Evolutionary conservation across 2,329 filamentous ascomycete species (phyloP).

Genomic region (Claviceps sp.): DNA sequence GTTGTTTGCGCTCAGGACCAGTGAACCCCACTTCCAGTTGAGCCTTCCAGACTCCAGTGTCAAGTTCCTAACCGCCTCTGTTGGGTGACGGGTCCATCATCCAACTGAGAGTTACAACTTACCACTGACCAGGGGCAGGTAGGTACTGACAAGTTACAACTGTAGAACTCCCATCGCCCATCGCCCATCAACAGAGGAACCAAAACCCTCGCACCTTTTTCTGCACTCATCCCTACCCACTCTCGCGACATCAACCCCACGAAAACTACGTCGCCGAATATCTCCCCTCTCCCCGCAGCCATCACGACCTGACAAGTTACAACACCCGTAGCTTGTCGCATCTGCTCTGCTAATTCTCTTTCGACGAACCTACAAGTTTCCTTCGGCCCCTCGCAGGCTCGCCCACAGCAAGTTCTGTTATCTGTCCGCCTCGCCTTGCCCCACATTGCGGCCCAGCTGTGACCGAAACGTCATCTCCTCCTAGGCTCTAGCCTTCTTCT

Average conservation of each 20-base stretch:
- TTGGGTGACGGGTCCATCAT: background rate
- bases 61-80: background rate
- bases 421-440: conserved; percentile 6
- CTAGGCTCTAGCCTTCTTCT: conserved; percentile 9
- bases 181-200: background rate
- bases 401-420: background rate
- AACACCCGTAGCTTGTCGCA: background rate
- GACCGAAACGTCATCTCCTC: conserved; percentile 19
- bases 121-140: too few species aligned
- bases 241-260: conserved; percentile 3
- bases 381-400: background rate
- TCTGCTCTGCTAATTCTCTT: background rate
- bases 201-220: conserved; percentile 2
- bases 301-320: background rate
- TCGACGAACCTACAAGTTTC: background rate
- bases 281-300: background rate
- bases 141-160: too few species aligned
- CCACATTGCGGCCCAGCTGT: conserved; percentile 10
- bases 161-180: background rate
- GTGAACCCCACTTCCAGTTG: too few species aligned
- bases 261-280: background rate
- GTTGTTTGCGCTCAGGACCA: too few species aligned
- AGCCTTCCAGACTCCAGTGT: too few species aligned
- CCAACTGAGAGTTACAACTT: background rate
- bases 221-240: conserved; percentile 4